phyloP scores from a whole-genome alignment of 495 filamentous ascomycete species.

The Tuber melanosporum region DNA sequence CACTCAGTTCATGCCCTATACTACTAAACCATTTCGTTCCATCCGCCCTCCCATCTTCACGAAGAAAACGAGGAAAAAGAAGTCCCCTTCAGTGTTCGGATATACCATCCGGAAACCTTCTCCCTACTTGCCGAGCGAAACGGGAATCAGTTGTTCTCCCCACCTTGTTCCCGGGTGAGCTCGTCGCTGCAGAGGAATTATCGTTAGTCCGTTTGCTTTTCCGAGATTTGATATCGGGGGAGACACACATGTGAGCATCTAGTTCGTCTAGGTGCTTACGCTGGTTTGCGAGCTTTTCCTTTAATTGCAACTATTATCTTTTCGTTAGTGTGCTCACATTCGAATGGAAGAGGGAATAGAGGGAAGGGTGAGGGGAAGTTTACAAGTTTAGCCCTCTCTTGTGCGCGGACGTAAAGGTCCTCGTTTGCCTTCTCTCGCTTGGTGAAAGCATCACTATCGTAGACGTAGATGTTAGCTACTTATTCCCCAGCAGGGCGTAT shows the following conservation, averaged over 20 bases:
- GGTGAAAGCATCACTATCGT: constrained; percentile 71
- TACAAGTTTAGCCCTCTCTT: constrained; percentile 78
- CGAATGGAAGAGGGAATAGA: constrained; percentile 6
- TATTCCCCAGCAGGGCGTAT: neutral
- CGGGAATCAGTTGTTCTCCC: constrained; percentile 61
- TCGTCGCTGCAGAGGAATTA: constrained; percentile 52
- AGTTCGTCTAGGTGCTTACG: constrained; percentile 75
- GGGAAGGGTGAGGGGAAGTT: constrained; percentile 19
- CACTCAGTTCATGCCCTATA: neutral
- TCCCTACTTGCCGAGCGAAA: neutral
- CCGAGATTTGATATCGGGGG: neutral
- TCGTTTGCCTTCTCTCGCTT: constrained; percentile 84
- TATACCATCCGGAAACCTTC: neutral
- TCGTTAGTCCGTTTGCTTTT: constrained; percentile 11
- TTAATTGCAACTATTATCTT: constrained; percentile 52
- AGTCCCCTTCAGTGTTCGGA: neutral
- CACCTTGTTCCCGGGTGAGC: constrained; percentile 60
- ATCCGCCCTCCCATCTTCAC: neutral
- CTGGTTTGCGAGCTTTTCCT: constrained; percentile 72
- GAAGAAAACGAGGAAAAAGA: neutral
- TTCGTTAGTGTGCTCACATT: constrained; percentile 39
- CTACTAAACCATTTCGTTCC: neutral
- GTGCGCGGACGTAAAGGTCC: constrained; percentile 70
- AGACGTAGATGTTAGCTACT: neutral
- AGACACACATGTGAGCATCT: constrained; percentile 71